These are phyloP conservation scores for Sambucus nigra DNA, from an alignment of 129 eudicot genomes.

Conservation along the genomic window DNA sequence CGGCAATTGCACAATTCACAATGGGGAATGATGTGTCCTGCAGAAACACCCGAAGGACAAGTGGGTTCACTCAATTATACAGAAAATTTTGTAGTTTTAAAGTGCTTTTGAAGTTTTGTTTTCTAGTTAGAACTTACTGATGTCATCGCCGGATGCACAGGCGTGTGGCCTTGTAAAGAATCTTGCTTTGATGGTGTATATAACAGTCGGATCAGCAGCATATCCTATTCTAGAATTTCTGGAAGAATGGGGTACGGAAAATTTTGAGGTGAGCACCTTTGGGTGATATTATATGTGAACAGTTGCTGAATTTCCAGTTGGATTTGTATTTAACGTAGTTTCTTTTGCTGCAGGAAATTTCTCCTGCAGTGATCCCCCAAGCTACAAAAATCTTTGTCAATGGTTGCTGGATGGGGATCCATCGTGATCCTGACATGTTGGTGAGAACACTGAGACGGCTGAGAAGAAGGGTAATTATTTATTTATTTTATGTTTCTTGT, in stretches of 20 bases:
- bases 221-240: slow-evolving; percentile 51
- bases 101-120: too few relatives aligned
- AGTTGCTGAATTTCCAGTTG: too few relatives aligned
- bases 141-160: too few relatives aligned
- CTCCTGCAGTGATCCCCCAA: slow-evolving; percentile 49
- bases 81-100: too few relatives aligned
- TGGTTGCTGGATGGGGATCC: slow-evolving; percentile 76
- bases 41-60: slow-evolving; percentile 84
- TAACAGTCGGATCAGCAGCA: slow-evolving; percentile 69
- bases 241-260: slow-evolving; percentile 59
- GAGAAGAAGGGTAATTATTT: slow-evolving; percentile 65
- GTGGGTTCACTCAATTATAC: too few relatives aligned
- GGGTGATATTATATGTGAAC: too few relatives aligned
- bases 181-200: slow-evolving; percentile 65
- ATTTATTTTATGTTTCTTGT: too few relatives aligned
- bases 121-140: not conserved
- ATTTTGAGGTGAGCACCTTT: slow-evolving; percentile 45
- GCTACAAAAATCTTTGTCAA: slow-evolving; percentile 50
- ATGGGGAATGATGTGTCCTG: slow-evolving; percentile 84
- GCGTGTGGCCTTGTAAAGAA: slow-evolving; percentile 80
- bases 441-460: slow-evolving; percentile 45
- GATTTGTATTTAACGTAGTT: too few relatives aligned
- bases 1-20: slow-evolving; percentile 76
- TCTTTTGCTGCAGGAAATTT: slow-evolving; percentile 36
- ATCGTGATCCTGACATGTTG: slow-evolving; percentile 59